These are phyloP conservation scores for Penicillium soppii DNA, from an alignment of 495 filamentous ascomycete species.

Conservation along the genomic window DNA sequence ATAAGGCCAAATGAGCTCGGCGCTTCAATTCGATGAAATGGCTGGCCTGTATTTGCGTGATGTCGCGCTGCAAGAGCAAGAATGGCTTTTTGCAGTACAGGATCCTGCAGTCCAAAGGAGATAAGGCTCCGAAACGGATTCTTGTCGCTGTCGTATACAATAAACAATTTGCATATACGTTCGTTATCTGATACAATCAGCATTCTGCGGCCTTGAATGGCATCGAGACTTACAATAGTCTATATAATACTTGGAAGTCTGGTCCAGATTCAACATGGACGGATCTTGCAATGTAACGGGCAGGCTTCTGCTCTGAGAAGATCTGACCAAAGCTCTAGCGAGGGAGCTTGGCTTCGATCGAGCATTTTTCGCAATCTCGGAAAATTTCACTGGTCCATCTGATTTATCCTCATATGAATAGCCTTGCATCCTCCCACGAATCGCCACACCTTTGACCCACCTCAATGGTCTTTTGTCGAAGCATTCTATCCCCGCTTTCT, in stretches of 20 bases:
- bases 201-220: neutral
- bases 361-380: neutral
- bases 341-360: neutral
- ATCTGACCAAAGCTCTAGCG: neutral
- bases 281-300: slow-evolving; percentile 35
- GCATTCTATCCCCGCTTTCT: slow-evolving; percentile 50
- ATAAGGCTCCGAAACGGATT: slow-evolving; percentile 57
- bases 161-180: slow-evolving; percentile 54
- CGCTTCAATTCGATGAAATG: slow-evolving; percentile 18
- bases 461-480: slow-evolving; percentile 51
- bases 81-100: slow-evolving; percentile 50
- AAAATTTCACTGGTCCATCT: neutral
- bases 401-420: slow-evolving; percentile 10
- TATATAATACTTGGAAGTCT: slow-evolving; percentile 42
- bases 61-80: slow-evolving; percentile 57
- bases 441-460: slow-evolving; percentile 43
- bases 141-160: slow-evolving; percentile 50
- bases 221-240: slow-evolving; percentile 47
- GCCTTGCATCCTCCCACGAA: slow-evolving; percentile 41
- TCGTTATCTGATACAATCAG: slow-evolving; percentile 50
- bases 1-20: slow-evolving; percentile 10
- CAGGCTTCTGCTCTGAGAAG: neutral
- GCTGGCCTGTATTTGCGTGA: slow-evolving; percentile 37
- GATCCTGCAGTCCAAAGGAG: slow-evolving; percentile 43
- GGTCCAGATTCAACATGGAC: slow-evolving; percentile 30